Percentiles rank a stretch among this genome's conserved stretches.
phyloP scores from a whole-genome alignment of 139 green algal species.

The Coelastrella sp. region DNA sequence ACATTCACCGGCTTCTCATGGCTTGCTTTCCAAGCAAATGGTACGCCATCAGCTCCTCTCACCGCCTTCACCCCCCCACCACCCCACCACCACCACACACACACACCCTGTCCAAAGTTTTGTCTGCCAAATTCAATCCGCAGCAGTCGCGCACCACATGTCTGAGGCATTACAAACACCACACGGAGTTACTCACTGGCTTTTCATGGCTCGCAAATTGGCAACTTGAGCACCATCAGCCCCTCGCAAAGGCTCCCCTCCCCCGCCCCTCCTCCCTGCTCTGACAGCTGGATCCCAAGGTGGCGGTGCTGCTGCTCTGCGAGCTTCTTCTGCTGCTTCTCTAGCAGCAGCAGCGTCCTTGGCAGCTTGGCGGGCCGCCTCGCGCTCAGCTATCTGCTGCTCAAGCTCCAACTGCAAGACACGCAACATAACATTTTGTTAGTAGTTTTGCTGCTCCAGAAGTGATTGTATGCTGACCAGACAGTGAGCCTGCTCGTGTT shows the following conservation, averaged over 20 bases:
- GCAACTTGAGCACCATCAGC: conserved; percentile 14
- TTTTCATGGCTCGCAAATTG: conserved; percentile 23
- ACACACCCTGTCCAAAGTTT: no score
- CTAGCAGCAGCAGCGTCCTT: background rate
- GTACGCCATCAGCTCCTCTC: no score
- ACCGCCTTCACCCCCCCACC: no score
- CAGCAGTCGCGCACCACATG: no score
- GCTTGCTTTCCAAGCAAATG: background rate
- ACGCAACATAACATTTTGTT: background rate
- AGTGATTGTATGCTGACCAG: no score
- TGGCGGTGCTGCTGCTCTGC: conserved; percentile 11
- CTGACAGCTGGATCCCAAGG: conserved; percentile 28
- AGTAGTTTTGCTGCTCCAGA: no score
- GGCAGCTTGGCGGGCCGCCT: background rate
- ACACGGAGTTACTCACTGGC: background rate
- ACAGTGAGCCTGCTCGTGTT: no score
- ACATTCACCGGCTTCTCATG: background rate
- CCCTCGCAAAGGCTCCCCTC: conserved; percentile 7
- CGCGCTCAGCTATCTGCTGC: conserved; percentile 46
- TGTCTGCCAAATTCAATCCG: no score
- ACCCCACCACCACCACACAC: no score
- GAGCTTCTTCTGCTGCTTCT: conserved; percentile 21
- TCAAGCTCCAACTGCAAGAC: conserved; percentile 41
- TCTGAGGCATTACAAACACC: no score
- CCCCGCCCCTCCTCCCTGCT: conserved; percentile 5